Evolutionary conservation across 257 asterid species (phyloP).

Genomic region (Gentiana straminea): DNA sequence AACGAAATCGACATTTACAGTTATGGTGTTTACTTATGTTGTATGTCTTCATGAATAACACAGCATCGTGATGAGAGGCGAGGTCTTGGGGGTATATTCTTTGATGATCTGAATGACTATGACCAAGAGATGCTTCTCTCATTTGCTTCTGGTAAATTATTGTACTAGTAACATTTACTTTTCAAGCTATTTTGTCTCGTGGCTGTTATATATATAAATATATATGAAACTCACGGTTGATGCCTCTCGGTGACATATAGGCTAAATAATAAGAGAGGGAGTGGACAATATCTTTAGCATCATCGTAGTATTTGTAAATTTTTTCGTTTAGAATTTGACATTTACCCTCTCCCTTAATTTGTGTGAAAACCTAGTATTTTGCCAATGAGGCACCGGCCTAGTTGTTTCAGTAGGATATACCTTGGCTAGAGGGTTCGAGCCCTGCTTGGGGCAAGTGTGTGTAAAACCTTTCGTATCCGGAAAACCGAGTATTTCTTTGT

Average conservation of each 20-base stretch:
- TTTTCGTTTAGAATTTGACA: no score
- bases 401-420: no score
- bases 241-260: no score
- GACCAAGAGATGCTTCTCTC: constrained; percentile 99
- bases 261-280: no score
- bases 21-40: background rate
- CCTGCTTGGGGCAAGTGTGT: no score
- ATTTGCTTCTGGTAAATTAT: constrained; percentile 77
- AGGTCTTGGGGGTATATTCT: constrained; percentile 97
- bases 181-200: background rate
- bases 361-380: no score
- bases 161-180: background rate
- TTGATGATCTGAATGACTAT: constrained; percentile 80
- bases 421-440: no score
- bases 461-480: no score
- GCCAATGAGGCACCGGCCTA: no score
- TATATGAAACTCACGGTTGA: background rate
- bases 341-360: no score
- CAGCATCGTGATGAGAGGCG: constrained; percentile 98
- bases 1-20: background rate
- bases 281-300: no score
- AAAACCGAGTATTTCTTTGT: background rate
- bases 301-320: no score
- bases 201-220: background rate
- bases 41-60: constrained; percentile 10